Evolutionary conservation across 2,329 filamentous ascomycete species (phyloP).

Genomic region (Neonectria sp.): DNA sequence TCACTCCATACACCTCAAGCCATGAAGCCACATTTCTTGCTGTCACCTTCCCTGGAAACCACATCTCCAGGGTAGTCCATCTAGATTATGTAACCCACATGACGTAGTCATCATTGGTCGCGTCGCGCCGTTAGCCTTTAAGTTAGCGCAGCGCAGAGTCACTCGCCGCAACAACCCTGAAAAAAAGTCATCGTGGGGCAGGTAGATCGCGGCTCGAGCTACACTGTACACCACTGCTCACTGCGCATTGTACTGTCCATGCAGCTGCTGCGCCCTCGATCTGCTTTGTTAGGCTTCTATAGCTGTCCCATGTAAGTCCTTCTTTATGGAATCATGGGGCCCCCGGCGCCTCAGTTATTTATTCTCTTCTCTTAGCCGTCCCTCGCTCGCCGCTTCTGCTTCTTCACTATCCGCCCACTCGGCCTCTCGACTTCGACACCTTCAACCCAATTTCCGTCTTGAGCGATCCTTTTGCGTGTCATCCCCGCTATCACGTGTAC

Average conservation of each 20-base stretch:
- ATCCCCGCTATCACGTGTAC: background rate
- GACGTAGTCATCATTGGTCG: slow-evolving; percentile 28
- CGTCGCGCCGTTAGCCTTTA: background rate
- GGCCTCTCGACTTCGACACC: slow-evolving; percentile 6
- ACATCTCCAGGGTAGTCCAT: slow-evolving; percentile 19
- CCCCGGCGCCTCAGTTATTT: slow-evolving; percentile 37
- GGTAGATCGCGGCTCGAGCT: background rate
- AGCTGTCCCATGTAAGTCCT: slow-evolving; percentile 12
- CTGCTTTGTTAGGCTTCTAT: background rate
- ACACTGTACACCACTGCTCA: background rate
- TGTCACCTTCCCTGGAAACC: background rate
- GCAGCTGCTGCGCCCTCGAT: slow-evolving; percentile 4
- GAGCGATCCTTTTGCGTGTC: background rate
- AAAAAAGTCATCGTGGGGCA: slow-evolving; percentile 34
- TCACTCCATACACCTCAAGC: background rate
- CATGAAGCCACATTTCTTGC: background rate
- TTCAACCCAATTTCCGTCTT: background rate
- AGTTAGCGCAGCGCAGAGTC: slow-evolving; percentile 19
- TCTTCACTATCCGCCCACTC: slow-evolving; percentile 4
- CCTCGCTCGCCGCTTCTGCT: slow-evolving; percentile 12
- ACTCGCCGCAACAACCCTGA: slow-evolving; percentile 32
- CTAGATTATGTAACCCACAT: slow-evolving; percentile 23
- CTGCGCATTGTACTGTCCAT: slow-evolving; percentile 2
- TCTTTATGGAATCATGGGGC: slow-evolving; percentile 51
- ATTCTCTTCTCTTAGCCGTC: slow-evolving; percentile 34